phyloP scores from a whole-genome alignment of 108 stramenopile genomes.

The Hondaea fermentalgiana region DNA sequence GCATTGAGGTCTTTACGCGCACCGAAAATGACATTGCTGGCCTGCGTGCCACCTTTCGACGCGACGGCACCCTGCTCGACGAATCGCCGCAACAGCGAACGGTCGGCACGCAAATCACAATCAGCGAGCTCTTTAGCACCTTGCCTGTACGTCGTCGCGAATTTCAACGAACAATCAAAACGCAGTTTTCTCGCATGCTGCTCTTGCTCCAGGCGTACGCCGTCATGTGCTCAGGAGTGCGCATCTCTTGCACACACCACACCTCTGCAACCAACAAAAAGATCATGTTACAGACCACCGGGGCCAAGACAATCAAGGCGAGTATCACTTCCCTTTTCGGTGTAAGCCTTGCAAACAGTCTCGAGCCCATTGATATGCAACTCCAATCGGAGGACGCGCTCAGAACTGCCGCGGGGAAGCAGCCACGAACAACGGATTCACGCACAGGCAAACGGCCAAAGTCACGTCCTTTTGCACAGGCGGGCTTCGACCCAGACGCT shows the following conservation, averaged over 20 bases:
- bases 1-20: slow-evolving; percentile 35
- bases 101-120: slow-evolving; percentile 42
- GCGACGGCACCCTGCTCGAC: slow-evolving; percentile 24
- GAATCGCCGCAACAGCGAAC: slow-evolving; percentile 24
- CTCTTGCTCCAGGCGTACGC: slow-evolving; percentile 46
- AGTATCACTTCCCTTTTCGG: not conserved
- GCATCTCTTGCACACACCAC: slow-evolving; percentile 31
- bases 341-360: not conserved
- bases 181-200: slow-evolving; percentile 35
- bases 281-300: not conserved
- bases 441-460: no score
- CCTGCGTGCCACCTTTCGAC: slow-evolving; percentile 24
- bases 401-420: no score
- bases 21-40: slow-evolving; percentile 23
- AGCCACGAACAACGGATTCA: no score
- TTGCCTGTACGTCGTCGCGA: slow-evolving; percentile 51
- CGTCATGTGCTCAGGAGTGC: slow-evolving; percentile 32
- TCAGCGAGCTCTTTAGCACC: slow-evolving; percentile 41
- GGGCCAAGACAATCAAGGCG: slow-evolving; percentile 18
- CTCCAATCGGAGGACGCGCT: not conserved
- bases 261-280: not conserved
- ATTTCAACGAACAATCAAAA: slow-evolving; percentile 40
- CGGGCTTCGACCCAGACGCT: not conserved
- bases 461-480: no score
- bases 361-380: not conserved